Percentiles rank a stretch among this genome's conserved stretches.
Evolutionary conservation across 306 rosid genomes (phyloP).

Genomic region (Ammopiptanthus mongolicus): DNA sequence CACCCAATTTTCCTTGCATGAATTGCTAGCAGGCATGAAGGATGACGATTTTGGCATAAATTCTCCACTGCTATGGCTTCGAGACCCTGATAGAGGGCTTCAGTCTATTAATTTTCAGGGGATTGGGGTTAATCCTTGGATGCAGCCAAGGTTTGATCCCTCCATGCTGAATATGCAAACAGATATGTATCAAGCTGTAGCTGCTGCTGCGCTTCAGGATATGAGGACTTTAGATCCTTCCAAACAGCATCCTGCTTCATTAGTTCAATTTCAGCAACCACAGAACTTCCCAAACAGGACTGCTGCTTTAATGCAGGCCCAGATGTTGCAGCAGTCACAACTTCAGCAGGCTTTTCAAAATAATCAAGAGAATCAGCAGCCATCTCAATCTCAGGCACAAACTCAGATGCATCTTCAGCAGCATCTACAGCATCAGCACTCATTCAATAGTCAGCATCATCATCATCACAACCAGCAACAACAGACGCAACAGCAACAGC

Average conservation of each 20-base stretch:
- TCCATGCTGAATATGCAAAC: slow-evolving; percentile 75
- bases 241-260: slow-evolving; percentile 52
- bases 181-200: slow-evolving; percentile 87
- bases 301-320: slow-evolving; percentile 67
- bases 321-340: slow-evolving; percentile 76
- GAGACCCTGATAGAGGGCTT: slow-evolving; percentile 71
- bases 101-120: slow-evolving; percentile 79
- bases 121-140: slow-evolving; percentile 79
- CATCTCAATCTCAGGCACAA: slow-evolving; percentile 44
- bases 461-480: slow-evolving; percentile 34
- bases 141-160: slow-evolving; percentile 84
- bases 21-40: slow-evolving; percentile 62
- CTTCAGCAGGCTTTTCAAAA: slow-evolving; percentile 64
- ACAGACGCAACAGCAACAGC: slow-evolving; percentile 24
- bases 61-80: slow-evolving; percentile 81
- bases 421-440: slow-evolving; percentile 57
- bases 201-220: slow-evolving; percentile 93
- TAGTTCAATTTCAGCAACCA: slow-evolving; percentile 77
- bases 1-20: neutral
- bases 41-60: slow-evolving; percentile 74
- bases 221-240: slow-evolving; percentile 76
- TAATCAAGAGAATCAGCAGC: slow-evolving; percentile 53
- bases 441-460: slow-evolving; percentile 46
- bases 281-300: slow-evolving; percentile 60
- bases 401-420: slow-evolving; percentile 58